Evolutionary conservation across 805 yeast genomes (phyloP), one percentile per base, ranked within the genome.

Genomic region (Wilhelminamyces savonicus): DNA sequence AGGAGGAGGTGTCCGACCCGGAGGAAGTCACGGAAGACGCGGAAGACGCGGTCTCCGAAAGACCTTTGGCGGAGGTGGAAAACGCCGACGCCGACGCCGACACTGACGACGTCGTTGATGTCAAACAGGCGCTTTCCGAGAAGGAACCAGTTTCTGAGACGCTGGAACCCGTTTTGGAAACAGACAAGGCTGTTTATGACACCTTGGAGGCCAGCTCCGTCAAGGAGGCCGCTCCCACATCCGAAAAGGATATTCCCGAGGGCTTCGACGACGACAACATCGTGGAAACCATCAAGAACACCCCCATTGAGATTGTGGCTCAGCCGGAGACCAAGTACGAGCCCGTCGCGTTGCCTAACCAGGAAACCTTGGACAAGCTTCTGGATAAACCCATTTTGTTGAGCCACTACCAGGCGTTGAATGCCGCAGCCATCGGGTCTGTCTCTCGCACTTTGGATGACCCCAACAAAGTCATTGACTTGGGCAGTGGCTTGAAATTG

Each of bases 401-500:
- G 39, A 51, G 51, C 36, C 59, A 69, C 28, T 74, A 73, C 55
- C 54, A 66, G 37, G 76, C 65, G 32, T 63, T 72, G 45, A 70
- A 68, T 40, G 46, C 59, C 3, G 57, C 70, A 16, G 75, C 76
- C n/a, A 48, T 55, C 30, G 62, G 61, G 29, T 63, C 76, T 7
- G 54, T 66, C 42, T 52, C 66, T 24, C 62, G 62, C 21, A 54
- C 50, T 24, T 55, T 72, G 35, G 70, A 65, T 34, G 74, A 71
- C 43, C 72, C 74, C 2, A 64, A 68, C 39, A 61, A 69, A 50
- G 49, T 64, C 15, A 51, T 73, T 39, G 68, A 70, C 40, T 55
- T 74, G 37, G 80, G 80, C 32, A 65, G 70, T 26, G 78, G 78
- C 13, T 59, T 73, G 48, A 58, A 48, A 27, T 58, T 74, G 59